Evolutionary conservation across 208 protist species (phyloP).

Genomic region (Acanthamoeba triangularis): DNA sequence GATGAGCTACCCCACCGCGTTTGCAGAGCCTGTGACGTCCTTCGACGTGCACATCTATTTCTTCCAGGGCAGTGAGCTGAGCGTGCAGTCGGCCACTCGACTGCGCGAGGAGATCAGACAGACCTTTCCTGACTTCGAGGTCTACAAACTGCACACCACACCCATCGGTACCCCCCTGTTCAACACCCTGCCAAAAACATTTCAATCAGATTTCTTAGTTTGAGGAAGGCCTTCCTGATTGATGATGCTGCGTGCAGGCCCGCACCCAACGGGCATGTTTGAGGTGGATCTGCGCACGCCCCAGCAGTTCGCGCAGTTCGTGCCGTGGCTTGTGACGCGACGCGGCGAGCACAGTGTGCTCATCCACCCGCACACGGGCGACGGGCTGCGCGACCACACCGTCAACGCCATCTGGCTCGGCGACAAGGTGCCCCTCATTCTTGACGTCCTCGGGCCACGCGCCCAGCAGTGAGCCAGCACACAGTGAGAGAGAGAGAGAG

Average conservation of each 20-base stretch:
- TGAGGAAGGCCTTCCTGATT: too few species aligned
- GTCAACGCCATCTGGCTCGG: constrained; percentile 45
- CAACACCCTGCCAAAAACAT: too few species aligned
- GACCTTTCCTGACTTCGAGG: constrained; percentile 1
- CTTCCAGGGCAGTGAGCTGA: constrained; percentile 8
- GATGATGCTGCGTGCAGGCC: not conserved
- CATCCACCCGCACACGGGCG: constrained; percentile 54
- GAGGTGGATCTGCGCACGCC: constrained; percentile 32
- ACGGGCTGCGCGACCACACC: constrained; percentile 47
- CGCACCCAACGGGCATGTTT: constrained; percentile 52
- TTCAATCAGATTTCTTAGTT: too few species aligned
- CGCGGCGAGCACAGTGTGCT: constrained; percentile 57
- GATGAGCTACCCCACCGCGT: not conserved
- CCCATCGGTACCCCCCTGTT: too few species aligned
- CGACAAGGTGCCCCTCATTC: constrained; percentile 49
- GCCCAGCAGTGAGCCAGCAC: too few species aligned
- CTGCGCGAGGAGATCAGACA: constrained; percentile 3
- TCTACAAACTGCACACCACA: constrained; percentile 17
- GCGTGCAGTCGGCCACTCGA: not conserved
- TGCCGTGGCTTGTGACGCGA: constrained; percentile 48
- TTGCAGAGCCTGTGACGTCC: not conserved
- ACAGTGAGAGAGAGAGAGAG: too few species aligned
- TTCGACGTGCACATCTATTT: constrained; percentile 74
- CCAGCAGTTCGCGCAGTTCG: not conserved
- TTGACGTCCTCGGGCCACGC: not conserved